Percentiles rank a stretch among this genome's conserved stretches.
Evolutionary conservation across 306 rosid genomes (phyloP).

Genomic region (Begonia peltatifolia): DNA sequence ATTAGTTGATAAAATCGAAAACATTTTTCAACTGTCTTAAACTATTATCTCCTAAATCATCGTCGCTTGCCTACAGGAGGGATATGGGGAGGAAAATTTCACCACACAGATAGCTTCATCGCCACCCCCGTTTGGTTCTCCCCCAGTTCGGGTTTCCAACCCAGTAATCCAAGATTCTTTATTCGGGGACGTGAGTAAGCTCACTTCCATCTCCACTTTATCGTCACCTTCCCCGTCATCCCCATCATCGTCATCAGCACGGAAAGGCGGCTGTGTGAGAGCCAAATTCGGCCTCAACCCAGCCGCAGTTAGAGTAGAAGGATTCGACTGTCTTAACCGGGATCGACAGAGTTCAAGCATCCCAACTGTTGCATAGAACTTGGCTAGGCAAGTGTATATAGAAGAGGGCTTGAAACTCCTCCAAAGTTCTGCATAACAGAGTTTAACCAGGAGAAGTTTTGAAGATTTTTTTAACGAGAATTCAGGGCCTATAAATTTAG

Average conservation of each 20-base stretch:
- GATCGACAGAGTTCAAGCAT: slow-evolving; percentile 77
- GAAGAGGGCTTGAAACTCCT: slow-evolving; percentile 38
- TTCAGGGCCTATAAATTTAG: slow-evolving; percentile 19
- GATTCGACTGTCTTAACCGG: slow-evolving; percentile 76
- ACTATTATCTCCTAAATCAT: no score
- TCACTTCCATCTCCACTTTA: slow-evolving; percentile 11
- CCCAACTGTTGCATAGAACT: slow-evolving; percentile 58
- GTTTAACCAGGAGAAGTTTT: slow-evolving; percentile 30
- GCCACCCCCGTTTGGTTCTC: slow-evolving; percentile 76
- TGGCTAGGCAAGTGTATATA: slow-evolving; percentile 60
- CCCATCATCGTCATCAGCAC: slow-evolving; percentile 29
- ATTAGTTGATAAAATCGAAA: no score
- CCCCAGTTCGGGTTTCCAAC: slow-evolving; percentile 52
- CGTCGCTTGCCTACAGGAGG: slow-evolving; percentile 26
- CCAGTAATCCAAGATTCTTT: slow-evolving; percentile 56
- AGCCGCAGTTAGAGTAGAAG: slow-evolving; percentile 91
- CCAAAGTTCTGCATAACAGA: slow-evolving; percentile 14
- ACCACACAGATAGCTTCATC: slow-evolving; percentile 37
- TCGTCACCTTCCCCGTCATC: slow-evolving; percentile 36
- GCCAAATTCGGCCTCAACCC: slow-evolving; percentile 57
- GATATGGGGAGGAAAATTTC: slow-evolving; percentile 30
- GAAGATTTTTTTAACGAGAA: slow-evolving; percentile 15
- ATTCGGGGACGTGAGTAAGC: slow-evolving; percentile 33
- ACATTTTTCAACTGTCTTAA: no score
- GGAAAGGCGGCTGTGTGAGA: slow-evolving; percentile 60